Base-by-base conservation (phyloP, 164 flowering plant genomes). In the Aristolochia californica region DNA sequence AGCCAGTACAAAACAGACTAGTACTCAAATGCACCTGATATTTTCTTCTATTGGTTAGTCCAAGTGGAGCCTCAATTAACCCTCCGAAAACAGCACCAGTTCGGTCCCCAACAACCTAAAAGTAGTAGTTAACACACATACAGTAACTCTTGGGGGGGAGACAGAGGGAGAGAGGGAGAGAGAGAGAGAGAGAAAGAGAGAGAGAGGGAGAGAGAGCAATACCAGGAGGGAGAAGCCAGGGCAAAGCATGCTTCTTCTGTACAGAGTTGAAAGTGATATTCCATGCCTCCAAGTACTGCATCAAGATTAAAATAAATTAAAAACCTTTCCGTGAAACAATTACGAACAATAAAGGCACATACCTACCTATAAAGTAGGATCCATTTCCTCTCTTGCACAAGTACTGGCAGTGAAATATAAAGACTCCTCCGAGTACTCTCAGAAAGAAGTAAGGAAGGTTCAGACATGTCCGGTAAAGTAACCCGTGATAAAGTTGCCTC, bases 241-340 rank as follows among this genome's bases (percentile, higher is more conserved):
- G 74, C 86, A 85, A 34, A 88, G 73, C 80, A 73, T 58, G 79
- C 99, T 94, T 81, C 87, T 83, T 61, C 99, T 79, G 66, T 94
- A 94, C 27, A 94, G 73, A 24, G 91, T 83, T 54, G 96, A 83
- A 65, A 94, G 88, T 27, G 99, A 90, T 69, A 94, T 85, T 8
- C 97, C 99, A 75, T 94, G 91, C 75, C 88, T 84, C 95, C 96
- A 90, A 27, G 99, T 94, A 66, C 99, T 94, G 83, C 69, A 80
- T 44, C 62, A 43, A 45, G 27, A 67, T 49, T 26, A 66, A 8
- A 43, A 44, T 2, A 40, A 44, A 38, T 52, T 52, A 18, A 22
- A 12, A 61, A 61, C 2, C 21, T 38, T 17, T 26, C 28, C 2
- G 11, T 20, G 14, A 30, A 26, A 13, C 28, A 26, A 27, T 26